Conservation (phyloP, 495 filamentous ascomycete species). For the Paragyromitra xinjiangensis region DNA sequence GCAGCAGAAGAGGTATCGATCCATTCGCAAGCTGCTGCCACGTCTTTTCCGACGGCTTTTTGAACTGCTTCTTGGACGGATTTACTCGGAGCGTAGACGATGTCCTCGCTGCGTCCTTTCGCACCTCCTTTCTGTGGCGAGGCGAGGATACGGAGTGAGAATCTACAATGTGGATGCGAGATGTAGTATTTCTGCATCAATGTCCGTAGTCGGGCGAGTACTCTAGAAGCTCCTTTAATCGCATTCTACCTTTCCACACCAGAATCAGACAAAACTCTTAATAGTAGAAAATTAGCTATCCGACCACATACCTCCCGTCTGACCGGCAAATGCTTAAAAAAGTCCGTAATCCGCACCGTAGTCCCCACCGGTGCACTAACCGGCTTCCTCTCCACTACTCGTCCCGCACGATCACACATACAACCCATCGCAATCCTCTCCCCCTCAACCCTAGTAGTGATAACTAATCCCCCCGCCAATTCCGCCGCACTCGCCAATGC, state of each 20-base stretch:
- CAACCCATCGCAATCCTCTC: slow-evolving; percentile 70
- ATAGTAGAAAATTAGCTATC: not conserved
- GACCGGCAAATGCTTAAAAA: slow-evolving; percentile 79
- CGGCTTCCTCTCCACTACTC: slow-evolving; percentile 61
- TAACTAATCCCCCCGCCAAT: slow-evolving; percentile 68
- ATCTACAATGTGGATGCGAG: slow-evolving; percentile 69
- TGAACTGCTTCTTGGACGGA: slow-evolving; percentile 71
- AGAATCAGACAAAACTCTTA: slow-evolving; percentile 10
- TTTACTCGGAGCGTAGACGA: slow-evolving; percentile 74
- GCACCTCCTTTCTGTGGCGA: slow-evolving; percentile 19
- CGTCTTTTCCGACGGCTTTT: slow-evolving; percentile 74
- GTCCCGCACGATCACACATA: slow-evolving; percentile 65
- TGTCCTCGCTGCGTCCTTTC: slow-evolving; percentile 68
- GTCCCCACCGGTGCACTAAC: slow-evolving; percentile 74
- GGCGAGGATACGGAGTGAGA: slow-evolving; percentile 72
- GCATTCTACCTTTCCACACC: slow-evolving; percentile 60
- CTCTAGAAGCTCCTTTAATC: slow-evolving; percentile 70
- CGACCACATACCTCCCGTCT: slow-evolving; percentile 63
- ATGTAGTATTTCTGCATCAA: slow-evolving; percentile 79
- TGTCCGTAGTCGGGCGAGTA: slow-evolving; percentile 70
- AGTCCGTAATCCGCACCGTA: slow-evolving; percentile 71
- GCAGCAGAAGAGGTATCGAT: slow-evolving; percentile 55
- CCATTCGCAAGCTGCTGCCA: slow-evolving; percentile 66
- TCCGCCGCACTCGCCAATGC: slow-evolving; percentile 82
- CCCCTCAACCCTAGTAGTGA: slow-evolving; percentile 76